phyloP scores from a whole-genome alignment of 2,329 filamentous ascomycete genomes.

The Cladosporium oxysporum region DNA sequence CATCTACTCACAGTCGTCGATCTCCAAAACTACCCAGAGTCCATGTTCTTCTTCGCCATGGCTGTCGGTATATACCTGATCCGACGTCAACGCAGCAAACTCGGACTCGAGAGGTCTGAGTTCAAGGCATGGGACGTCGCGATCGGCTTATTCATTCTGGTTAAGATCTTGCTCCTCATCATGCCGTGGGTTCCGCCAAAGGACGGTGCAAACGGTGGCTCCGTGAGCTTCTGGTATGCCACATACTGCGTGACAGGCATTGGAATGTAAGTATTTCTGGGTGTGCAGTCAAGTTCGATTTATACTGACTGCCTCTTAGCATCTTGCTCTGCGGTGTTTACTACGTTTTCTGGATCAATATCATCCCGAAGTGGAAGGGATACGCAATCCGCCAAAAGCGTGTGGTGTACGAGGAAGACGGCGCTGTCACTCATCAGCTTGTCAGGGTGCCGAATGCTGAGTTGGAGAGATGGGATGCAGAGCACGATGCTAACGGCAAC shows the following conservation, averaged over 20 bases:
- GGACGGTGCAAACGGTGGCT: constrained; percentile 59
- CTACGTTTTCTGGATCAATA: constrained; percentile 60
- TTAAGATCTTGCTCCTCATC: constrained; percentile 63
- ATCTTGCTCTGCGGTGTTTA: constrained; percentile 58
- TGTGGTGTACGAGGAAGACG: constrained; percentile 27
- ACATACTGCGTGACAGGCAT: constrained; percentile 68
- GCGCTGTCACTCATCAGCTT: constrained; percentile 55
- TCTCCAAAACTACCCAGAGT: constrained; percentile 59
- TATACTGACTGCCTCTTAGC: constrained; percentile 34
- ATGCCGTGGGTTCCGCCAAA: constrained; percentile 73
- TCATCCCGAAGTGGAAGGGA: constrained; percentile 54
- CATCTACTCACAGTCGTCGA: constrained; percentile 22
- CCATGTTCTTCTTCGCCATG: constrained; percentile 60
- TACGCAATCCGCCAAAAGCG: constrained; percentile 59
- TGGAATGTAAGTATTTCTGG: constrained; percentile 53
- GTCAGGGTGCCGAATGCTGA: constrained; percentile 56
- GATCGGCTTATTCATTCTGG: constrained; percentile 60
- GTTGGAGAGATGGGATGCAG: constrained; percentile 58
- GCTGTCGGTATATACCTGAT: constrained; percentile 60
- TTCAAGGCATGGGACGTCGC: constrained; percentile 63
- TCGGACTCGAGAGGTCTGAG: constrained; percentile 51
- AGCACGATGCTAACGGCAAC: constrained; percentile 52
- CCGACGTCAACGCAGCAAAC: constrained; percentile 54
- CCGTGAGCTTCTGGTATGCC: constrained; percentile 73
- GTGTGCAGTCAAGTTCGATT: background rate